phyloP scores from a whole-genome alignment of 257 asterid genomes.

The Nemophila menziesii region DNA sequence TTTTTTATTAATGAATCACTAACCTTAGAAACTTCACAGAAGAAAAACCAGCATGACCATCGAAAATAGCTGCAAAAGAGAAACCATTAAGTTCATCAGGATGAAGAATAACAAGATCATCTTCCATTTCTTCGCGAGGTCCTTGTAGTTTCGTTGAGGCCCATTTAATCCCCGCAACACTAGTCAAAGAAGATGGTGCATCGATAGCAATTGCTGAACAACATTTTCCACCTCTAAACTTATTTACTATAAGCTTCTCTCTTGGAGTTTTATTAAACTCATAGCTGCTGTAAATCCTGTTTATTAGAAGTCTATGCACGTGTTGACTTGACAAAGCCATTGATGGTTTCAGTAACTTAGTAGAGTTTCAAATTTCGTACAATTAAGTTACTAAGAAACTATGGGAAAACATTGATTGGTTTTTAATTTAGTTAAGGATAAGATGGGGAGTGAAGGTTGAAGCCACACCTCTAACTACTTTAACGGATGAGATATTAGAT shows the following conservation, averaged over 20 bases:
- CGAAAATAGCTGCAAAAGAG: conserved; percentile 79
- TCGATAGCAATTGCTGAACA: conserved; percentile 77
- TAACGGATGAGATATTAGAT: conserved; percentile 43
- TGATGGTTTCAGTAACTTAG: not conserved
- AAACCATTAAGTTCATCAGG: conserved; percentile 57
- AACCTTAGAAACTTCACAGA: conserved; percentile 75
- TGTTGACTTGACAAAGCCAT: conserved; percentile 25
- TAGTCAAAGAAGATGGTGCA: conserved; percentile 40
- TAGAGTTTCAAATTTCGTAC: not conserved
- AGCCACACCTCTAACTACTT: conserved; percentile 38
- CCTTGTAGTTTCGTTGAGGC: conserved; percentile 68
- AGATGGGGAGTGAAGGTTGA: conserved; percentile 25
- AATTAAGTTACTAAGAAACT: not conserved
- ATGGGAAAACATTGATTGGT: conserved; percentile 26
- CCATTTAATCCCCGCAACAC: conserved; percentile 60
- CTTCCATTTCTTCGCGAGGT: conserved; percentile 96
- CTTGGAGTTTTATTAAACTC: conserved; percentile 14
- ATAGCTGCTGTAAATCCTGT: conserved; percentile 34
- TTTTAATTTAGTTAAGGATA: conserved; percentile 31
- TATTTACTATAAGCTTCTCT: conserved; percentile 19
- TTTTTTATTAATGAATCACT: not conserved
- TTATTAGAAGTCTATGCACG: conserved; percentile 41
- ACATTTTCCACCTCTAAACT: conserved; percentile 29
- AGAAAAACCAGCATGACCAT: conserved; percentile 92
- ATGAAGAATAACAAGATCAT: conserved; percentile 52